Conservation (phyloP, 768 basidiomycete genomes). For the Rhizopogon vulgaris region DNA sequence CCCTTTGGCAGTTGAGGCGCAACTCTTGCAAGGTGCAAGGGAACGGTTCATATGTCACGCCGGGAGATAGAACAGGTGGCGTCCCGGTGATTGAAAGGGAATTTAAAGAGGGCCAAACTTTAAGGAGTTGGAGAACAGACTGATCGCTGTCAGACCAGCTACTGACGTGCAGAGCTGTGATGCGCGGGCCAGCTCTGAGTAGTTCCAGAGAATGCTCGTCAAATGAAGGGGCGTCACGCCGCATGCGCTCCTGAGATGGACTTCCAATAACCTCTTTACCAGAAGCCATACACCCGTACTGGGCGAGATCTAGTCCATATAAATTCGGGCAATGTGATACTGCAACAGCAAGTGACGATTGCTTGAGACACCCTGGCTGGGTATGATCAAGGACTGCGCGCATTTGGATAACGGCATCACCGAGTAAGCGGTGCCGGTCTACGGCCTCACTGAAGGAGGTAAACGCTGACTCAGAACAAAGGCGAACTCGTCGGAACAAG, state of each 20-base stretch:
- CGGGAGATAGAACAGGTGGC: constrained; percentile 41
- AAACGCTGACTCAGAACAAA: constrained; percentile 49
- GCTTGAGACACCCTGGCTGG: constrained; percentile 53
- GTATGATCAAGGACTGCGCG: constrained; percentile 59
- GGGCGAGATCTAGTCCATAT: constrained; percentile 44
- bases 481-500: constrained; percentile 51
- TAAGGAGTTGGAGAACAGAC: constrained; percentile 54
- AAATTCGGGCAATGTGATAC: constrained; percentile 57
- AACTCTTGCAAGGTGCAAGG: constrained; percentile 45
- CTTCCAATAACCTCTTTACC: constrained; percentile 45
- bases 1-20: constrained; percentile 59
- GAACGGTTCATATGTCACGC: constrained; percentile 34
- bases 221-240: constrained; percentile 48
- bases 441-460: constrained; percentile 49
- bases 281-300: constrained; percentile 53
- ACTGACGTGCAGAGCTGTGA: constrained; percentile 50
- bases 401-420: constrained; percentile 48
- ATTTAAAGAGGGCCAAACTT: constrained; percentile 53
- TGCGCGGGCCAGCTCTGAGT: constrained; percentile 48
- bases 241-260: constrained; percentile 41
- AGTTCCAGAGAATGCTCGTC: constrained; percentile 44
- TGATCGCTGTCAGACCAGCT: constrained; percentile 67
- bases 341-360: constrained; percentile 51
- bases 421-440: constrained; percentile 40
- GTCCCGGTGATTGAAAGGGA: constrained; percentile 55